phyloP scores from a whole-genome alignment of 257 asterid genomes.

The Nicotiana knightiana region DNA sequence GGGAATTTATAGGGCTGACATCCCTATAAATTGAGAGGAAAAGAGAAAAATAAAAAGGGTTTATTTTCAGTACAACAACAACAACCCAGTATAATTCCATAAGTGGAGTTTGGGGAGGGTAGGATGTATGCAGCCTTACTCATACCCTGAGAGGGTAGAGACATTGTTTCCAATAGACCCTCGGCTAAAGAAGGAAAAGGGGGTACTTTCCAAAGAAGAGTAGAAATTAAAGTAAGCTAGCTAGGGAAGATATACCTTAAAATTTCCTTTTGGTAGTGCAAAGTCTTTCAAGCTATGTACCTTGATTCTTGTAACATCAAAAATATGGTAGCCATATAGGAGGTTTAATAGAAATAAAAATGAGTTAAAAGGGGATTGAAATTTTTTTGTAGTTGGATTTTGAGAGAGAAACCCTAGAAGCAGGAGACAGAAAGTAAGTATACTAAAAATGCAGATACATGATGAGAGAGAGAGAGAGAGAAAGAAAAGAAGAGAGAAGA shows the following conservation, averaged over 20 bases:
- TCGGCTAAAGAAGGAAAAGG: too few relatives aligned
- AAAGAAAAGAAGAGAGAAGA: conserved; percentile 1
- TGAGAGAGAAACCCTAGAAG: conserved; percentile 41
- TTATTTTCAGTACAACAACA: too few relatives aligned
- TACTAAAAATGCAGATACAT: background rate
- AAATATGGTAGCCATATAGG: background rate
- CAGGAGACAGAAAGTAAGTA: background rate
- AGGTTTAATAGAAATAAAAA: too few relatives aligned
- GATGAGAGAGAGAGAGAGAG: background rate
- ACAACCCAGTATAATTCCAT: too few relatives aligned
- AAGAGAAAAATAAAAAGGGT: background rate
- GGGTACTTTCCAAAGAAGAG: background rate
- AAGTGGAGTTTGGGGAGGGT: too few relatives aligned
- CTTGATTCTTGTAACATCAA: background rate
- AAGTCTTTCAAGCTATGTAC: conserved; percentile 4
- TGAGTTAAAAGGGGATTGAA: background rate
- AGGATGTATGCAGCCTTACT: too few relatives aligned
- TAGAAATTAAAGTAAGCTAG: too few relatives aligned
- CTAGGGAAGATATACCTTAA: background rate
- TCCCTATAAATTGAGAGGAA: background rate
- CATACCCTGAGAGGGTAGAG: too few relatives aligned
- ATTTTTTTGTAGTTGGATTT: background rate
- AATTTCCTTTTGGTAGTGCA: background rate
- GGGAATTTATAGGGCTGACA: background rate
- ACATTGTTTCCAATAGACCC: too few relatives aligned